A percentile compares a stretch with the other conserved stretches of the same genome.
phyloP scores from a whole-genome alignment of 1,284 basidiomycete species.

The Athelia psychrophila region DNA sequence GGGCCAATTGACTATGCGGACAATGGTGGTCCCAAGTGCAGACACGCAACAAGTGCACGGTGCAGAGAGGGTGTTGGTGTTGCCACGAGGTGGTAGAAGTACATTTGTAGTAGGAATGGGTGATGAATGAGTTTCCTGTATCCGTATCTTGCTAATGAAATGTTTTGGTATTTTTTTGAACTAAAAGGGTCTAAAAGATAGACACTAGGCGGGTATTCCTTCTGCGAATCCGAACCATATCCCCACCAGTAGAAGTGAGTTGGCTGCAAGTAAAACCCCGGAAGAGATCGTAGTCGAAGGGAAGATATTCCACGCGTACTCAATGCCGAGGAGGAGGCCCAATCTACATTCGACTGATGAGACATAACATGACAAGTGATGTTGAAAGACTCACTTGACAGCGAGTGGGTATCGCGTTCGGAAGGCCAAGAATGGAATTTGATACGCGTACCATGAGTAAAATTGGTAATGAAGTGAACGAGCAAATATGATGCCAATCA shows the following conservation, averaged over 20 bases:
- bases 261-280: slow-evolving; percentile 52
- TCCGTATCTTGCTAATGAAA: not conserved
- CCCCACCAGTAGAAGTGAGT: slow-evolving; percentile 60
- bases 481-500: slow-evolving; percentile 90
- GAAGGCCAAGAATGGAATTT: slow-evolving; percentile 85
- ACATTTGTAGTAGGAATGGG: slow-evolving; percentile 79
- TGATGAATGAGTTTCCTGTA: slow-evolving; percentile 10
- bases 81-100: slow-evolving; percentile 75
- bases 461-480: slow-evolving; percentile 99
- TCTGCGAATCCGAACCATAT: slow-evolving; percentile 57
- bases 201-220: slow-evolving; percentile 17
- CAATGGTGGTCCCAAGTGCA: slow-evolving; percentile 54
- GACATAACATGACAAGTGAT: not conserved
- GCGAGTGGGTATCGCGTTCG: slow-evolving; percentile 61
- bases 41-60: slow-evolving; percentile 78
- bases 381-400: slow-evolving; percentile 51
- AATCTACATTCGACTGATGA: slow-evolving; percentile 43
- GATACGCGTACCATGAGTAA: slow-evolving; percentile 96
- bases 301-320: slow-evolving; percentile 87
- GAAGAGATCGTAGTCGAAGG: slow-evolving; percentile 81
- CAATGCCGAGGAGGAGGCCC: slow-evolving; percentile 58
- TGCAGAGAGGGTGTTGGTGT: slow-evolving; percentile 68
- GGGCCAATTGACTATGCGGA: slow-evolving; percentile 51
- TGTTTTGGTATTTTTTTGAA: not conserved
- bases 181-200: not conserved